Conservation (phyloP, 1,284 basidiomycete genomes). For the Amylostereum areolatum region DNA sequence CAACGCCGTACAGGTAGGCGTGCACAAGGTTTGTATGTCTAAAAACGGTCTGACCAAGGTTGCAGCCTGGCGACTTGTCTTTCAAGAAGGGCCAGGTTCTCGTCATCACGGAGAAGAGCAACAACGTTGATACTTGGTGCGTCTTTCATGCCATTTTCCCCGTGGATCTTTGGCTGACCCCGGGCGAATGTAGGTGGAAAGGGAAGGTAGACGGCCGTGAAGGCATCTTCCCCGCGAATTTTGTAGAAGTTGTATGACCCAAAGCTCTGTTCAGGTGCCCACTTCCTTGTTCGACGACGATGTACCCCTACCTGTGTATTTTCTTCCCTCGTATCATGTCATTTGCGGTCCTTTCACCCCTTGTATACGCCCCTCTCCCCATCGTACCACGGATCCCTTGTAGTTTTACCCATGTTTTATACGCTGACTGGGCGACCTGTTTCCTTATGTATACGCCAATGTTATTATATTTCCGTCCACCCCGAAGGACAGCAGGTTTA, state of each 20-base stretch:
- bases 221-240: slow-evolving; percentile 53
- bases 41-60: neutral
- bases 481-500: no score
- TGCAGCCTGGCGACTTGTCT: slow-evolving; percentile 74
- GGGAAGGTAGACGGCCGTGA: slow-evolving; percentile 36
- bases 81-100: slow-evolving; percentile 85
- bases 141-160: slow-evolving; percentile 11
- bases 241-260: slow-evolving; percentile 39
- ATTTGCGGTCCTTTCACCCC: no score
- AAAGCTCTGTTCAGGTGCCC: neutral
- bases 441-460: no score
- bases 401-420: no score
- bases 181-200: slow-evolving; percentile 56
- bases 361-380: no score
- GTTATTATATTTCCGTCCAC: no score
- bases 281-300: neutral
- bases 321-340: no score
- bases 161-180: neutral
- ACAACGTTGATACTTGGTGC: slow-evolving; percentile 76
- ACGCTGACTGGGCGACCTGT: no score
- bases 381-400: no score
- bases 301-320: no score
- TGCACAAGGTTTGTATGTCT: slow-evolving; percentile 1
- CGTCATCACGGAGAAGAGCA: slow-evolving; percentile 66
- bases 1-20: slow-evolving; percentile 57